Evolutionary conservation across 163 green algal genomes (phyloP), one percentile per base, ranked within the genome.

Genomic region (Coccomyxa subellipsoidea): DNA sequence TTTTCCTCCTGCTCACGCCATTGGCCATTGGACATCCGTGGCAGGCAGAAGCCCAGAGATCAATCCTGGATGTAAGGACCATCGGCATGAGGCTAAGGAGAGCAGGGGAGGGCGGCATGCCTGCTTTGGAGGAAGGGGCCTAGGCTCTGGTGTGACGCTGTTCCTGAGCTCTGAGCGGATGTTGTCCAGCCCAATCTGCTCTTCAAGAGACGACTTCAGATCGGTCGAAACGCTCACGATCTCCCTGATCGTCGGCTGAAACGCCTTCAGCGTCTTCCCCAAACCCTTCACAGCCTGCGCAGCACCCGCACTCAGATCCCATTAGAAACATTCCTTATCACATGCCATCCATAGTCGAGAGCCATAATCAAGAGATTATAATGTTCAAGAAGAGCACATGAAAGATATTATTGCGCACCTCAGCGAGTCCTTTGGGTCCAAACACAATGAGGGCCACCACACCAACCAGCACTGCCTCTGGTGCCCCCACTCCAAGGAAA

Each of bases 371-470:
- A n/a, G n/a, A n/a, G n/a, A n/a, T n/a, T n/a, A n/a, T n/a, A n/a
- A n/a, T n/a, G n/a, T n/a, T n/a, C 21, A 7, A 18, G 47, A 59
- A 18, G 18, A 18, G 31, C 29, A 25, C 71, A 73, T 73, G 1
- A 36, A 76, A 31, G 54, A 54, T 35, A 36, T 37, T 21, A 18
- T 4, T 73, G 66, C 78, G 86, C 69, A 94, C 93, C 71, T 98
- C 91, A 21, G 96, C 96, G 25, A 99, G 88, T 9, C 96, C 96
- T 85, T 98, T 98, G 38, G 96, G 96, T 2, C 96, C 96, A 89
- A 99, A 99, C 15, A 99, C 94, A 23, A 99, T 85, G 25, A 99
- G 85, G 7, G 96, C 95, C 32, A 99, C 96, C 0, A 98, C 93
- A 4, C 89, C 96, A 1, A 99, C 97, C 2, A 99, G 91, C 3